phyloP scores from a whole-genome alignment of 768 basidiomycete genomes.

The Mycena filopes region DNA sequence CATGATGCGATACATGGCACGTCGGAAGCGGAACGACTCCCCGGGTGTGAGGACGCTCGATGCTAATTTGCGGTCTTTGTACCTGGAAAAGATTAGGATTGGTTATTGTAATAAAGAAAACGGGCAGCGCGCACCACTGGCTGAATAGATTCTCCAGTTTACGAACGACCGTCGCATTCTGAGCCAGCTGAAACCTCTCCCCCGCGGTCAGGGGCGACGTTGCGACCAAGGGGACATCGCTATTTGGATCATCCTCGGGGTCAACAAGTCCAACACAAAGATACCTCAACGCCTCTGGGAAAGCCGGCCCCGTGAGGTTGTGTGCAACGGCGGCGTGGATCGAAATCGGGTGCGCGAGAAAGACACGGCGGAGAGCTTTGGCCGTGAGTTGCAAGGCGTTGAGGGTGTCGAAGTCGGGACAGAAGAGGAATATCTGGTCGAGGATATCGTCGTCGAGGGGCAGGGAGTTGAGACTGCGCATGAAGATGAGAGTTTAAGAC shows the following conservation, averaged over 20 bases:
- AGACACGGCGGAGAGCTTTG: background rate
- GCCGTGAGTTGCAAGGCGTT: background rate
- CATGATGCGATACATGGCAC: slow-evolving; percentile 18
- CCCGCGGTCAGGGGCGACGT: background rate
- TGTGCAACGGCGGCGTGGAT: background rate
- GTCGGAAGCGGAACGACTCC: slow-evolving; percentile 1
- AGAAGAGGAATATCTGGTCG: slow-evolving; percentile 6
- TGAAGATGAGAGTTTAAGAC: slow-evolving; percentile 1
- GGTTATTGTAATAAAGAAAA: background rate
- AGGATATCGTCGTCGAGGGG: slow-evolving; percentile 16
- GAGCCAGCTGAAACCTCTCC: background rate
- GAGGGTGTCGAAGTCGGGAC: background rate
- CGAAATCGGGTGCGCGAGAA: slow-evolving; percentile 5
- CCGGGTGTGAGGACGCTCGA: background rate
- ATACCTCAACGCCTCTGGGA: background rate
- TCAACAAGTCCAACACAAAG: background rate
- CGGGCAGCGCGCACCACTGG: background rate
- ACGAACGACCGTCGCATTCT: background rate
- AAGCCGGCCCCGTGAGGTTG: background rate
- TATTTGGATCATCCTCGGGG: background rate
- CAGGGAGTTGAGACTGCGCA: background rate
- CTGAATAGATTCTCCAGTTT: slow-evolving; percentile 4
- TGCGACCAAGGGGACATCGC: too few species aligned
- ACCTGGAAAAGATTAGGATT: slow-evolving; percentile 1
- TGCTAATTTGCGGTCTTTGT: background rate